Evolutionary conservation across 768 basidiomycete genomes (phyloP), one percentile per base, ranked within the genome.

Genomic region (Collybia nuda): DNA sequence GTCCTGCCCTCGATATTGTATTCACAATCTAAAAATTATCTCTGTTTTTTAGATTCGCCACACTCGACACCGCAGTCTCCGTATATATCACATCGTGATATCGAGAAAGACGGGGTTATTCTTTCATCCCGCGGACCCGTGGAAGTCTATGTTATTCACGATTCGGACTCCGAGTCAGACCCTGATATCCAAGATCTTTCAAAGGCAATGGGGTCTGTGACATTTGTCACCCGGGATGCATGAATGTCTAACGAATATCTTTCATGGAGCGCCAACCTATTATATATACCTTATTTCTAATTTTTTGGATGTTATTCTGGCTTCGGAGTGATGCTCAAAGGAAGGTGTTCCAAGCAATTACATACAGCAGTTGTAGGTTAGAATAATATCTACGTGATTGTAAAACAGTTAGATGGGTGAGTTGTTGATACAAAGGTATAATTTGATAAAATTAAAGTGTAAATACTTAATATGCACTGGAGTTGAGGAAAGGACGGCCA

Each of bases 31-130:
- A 5, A 32, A 11, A 32, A 5, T 32, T 39, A 22, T 41, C 17
- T 38, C 32, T 40, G 47, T 18, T 45, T 45, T 28, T 41, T 48
- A 75, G 74, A 68, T 50, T 76, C 76, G 1, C 74, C 74, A 2
- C 54, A 42, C 12, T 57, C 62, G 5, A 21, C 56, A 19, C 57
- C 57, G 40, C 54, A 41, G 18, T 9, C 32, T 36, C 5, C 26
- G 2, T 18, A 15, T 4, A 39, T 44, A 18, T 23, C 37, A n/a
- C 32, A 3, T 22, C 29, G 26, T 12, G 43, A 29, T 40, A 41
- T 17, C 35, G 35, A 19, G 19, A 26, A 49, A 21, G 21, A 39
- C 23, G 24, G 44, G 29, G 24, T 36, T 14, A 15, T 21, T 19
- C 37, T 23, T 15, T 18, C n/a, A 36, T 18, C 36, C 21, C 19